Evolutionary conservation across 1,284 basidiomycete genomes (phyloP).

Genomic region (Ceratobasidium sp.): DNA sequence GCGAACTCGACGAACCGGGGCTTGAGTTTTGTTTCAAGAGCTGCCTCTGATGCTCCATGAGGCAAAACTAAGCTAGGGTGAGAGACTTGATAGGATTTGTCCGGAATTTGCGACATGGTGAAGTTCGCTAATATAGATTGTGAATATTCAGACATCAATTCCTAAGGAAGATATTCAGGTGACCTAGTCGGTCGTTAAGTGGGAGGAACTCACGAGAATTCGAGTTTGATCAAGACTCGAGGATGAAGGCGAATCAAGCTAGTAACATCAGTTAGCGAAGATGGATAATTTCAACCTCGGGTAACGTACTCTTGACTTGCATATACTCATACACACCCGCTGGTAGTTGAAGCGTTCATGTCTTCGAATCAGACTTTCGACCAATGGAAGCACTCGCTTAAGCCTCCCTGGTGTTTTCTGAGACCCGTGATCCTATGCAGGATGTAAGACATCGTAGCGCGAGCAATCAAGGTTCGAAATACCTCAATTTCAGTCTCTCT

Average conservation of each 20-base stretch:
- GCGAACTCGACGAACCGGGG: conserved; percentile 84
- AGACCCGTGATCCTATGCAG: conserved; percentile 61
- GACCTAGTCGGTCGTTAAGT: background rate
- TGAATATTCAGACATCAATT: conserved; percentile 78
- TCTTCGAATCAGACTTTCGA: conserved; percentile 75
- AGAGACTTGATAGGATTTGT: conserved; percentile 50
- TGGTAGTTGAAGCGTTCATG: conserved; percentile 80
- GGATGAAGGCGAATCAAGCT: conserved; percentile 34
- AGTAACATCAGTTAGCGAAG: background rate
- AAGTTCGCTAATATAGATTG: conserved; percentile 64
- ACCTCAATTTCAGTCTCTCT: conserved; percentile 82
- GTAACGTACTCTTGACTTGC: conserved; percentile 76
- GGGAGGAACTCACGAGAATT: conserved; percentile 27
- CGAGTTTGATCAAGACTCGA: conserved; percentile 26
- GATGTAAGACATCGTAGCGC: conserved; percentile 46
- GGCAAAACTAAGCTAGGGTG: conserved; percentile 51
- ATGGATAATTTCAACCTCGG: conserved; percentile 65
- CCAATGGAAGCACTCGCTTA: conserved; percentile 65
- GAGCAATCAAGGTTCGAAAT: conserved; percentile 37
- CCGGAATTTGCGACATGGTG: conserved; percentile 51
- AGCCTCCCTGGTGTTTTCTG: conserved; percentile 81
- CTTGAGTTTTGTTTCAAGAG: conserved; percentile 66
- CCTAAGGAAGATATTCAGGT: conserved; percentile 59
- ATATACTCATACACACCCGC: conserved; percentile 72
- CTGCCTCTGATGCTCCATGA: conserved; percentile 65